phyloP scores from a whole-genome alignment of 768 basidiomycete genomes.

The Leucocoprinus leucothites region DNA sequence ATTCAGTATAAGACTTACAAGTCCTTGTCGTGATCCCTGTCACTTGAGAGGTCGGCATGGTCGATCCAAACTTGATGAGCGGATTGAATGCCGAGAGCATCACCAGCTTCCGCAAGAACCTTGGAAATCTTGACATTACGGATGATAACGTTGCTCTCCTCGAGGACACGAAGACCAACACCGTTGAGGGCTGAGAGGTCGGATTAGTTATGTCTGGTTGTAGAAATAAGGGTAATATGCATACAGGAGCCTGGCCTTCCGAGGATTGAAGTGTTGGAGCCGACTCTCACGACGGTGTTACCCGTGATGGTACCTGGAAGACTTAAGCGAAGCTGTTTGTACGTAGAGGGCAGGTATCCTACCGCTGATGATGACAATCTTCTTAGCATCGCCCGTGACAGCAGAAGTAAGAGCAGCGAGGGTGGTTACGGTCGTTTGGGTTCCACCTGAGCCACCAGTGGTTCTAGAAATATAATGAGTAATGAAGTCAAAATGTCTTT shows the following conservation, averaged over 20 bases:
- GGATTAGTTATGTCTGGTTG: background rate
- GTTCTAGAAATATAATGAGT: slow-evolving; percentile 27
- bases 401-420: slow-evolving; percentile 39
- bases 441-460: slow-evolving; percentile 40
- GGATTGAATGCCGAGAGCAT: slow-evolving; percentile 41
- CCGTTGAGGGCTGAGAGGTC: slow-evolving; percentile 34
- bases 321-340: background rate
- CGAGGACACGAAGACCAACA: slow-evolving; percentile 42
- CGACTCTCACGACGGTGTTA: slow-evolving; percentile 37
- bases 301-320: slow-evolving; percentile 39
- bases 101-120: slow-evolving; percentile 41
- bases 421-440: slow-evolving; percentile 39
- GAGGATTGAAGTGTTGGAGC: slow-evolving; percentile 42
- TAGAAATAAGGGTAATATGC: slow-evolving; percentile 10
- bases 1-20: slow-evolving; percentile 21
- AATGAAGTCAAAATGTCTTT: background rate
- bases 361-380: slow-evolving; percentile 44
- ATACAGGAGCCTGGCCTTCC: slow-evolving; percentile 37
- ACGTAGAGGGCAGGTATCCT: background rate
- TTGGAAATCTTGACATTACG: slow-evolving; percentile 48
- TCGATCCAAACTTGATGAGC: slow-evolving; percentile 43
- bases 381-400: slow-evolving; percentile 36
- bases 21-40: slow-evolving; percentile 43
- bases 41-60: slow-evolving; percentile 42
- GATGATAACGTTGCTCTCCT: slow-evolving; percentile 43